A percentile compares a stretch with the other conserved stretches of the same genome.
Evolutionary conservation across 495 filamentous ascomycete genomes (phyloP).

Genomic region (Pyrenula aspistea): DNA sequence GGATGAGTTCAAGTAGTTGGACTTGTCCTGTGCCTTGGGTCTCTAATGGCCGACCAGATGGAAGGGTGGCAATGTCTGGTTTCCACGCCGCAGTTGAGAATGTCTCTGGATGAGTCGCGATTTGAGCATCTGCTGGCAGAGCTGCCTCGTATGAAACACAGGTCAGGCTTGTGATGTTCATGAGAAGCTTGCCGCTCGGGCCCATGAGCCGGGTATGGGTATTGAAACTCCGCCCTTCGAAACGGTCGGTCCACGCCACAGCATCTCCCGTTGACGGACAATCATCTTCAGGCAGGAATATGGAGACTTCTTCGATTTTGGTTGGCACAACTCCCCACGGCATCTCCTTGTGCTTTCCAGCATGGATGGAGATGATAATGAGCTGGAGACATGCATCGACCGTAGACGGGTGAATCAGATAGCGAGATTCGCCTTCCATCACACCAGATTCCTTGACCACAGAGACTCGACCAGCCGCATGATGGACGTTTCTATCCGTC

Average conservation of each 20-base stretch:
- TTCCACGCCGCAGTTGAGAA: slow-evolving; percentile 12
- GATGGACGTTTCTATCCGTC: slow-evolving; percentile 12
- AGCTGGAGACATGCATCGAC: slow-evolving; percentile 23
- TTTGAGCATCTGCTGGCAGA: slow-evolving; percentile 11
- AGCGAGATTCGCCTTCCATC: slow-evolving; percentile 13
- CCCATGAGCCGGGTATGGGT: slow-evolving; percentile 1
- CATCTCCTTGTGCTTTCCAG: slow-evolving; percentile 17
- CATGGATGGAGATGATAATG: slow-evolving; percentile 18
- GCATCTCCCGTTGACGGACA: background rate
- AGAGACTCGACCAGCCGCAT: slow-evolving; percentile 1
- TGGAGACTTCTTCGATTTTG: slow-evolving; percentile 20
- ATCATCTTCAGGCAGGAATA: slow-evolving; percentile 13
- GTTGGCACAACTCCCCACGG: slow-evolving; percentile 21
- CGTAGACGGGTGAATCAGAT: slow-evolving; percentile 16
- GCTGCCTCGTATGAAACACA: slow-evolving; percentile 19
- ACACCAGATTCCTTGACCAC: slow-evolving; percentile 9
- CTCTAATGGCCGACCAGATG: too few relatives aligned
- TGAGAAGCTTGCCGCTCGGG: slow-evolving; percentile 9
- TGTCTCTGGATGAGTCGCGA: background rate
- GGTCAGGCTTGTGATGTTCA: slow-evolving; percentile 16
- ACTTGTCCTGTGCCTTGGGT: too few relatives aligned
- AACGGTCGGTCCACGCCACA: slow-evolving; percentile 2
- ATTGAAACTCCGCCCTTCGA: slow-evolving; percentile 3
- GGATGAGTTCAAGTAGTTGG: too few relatives aligned
- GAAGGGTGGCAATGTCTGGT: slow-evolving; percentile 15